These are phyloP conservation scores for Myriosclerotinia duriaeana DNA, from an alignment of 2,329 filamentous ascomycete genomes.

Conservation along the genomic window DNA sequence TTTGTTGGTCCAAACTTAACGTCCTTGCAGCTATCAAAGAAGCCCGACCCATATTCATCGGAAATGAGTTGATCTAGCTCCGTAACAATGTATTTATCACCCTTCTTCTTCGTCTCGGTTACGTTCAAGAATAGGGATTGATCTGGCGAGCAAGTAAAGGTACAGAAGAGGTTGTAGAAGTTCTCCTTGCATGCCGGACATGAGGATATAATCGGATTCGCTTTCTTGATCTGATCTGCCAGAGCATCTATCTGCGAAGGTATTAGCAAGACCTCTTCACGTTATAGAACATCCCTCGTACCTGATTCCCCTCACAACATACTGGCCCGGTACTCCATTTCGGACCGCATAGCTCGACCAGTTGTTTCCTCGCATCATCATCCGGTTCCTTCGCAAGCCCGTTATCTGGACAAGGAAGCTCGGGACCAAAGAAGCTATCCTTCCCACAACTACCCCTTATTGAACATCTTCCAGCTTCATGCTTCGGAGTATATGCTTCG, in stretches of 20 bases:
- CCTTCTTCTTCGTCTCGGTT: slow-evolving; percentile 64
- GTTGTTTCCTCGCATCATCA: slow-evolving; percentile 67
- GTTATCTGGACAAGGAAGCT: slow-evolving; percentile 92
- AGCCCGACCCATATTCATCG: slow-evolving; percentile 77
- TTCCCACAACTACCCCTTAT: slow-evolving; percentile 91
- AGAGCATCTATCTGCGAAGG: slow-evolving; percentile 67
- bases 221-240: slow-evolving; percentile 80
- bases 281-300: slow-evolving; percentile 37
- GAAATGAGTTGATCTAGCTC: slow-evolving; percentile 90
- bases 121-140: slow-evolving; percentile 96
- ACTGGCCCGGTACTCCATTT: slow-evolving; percentile 83
- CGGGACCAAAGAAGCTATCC: slow-evolving; percentile 82
- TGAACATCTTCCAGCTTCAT: slow-evolving; percentile 85
- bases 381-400: slow-evolving; percentile 74
- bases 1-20: slow-evolving; percentile 97
- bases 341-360: slow-evolving; percentile 81
- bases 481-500: slow-evolving; percentile 51
- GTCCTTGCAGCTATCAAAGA: slow-evolving; percentile 97
- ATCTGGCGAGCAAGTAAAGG: slow-evolving; percentile 95
- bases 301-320: slow-evolving; percentile 82
- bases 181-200: slow-evolving; percentile 98
- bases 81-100: slow-evolving; percentile 63
- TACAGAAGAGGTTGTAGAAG: slow-evolving; percentile 98
- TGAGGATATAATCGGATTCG: slow-evolving; percentile 83
- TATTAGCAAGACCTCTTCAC: slow-evolving; percentile 10